Evolutionary conservation across 1,284 basidiomycete genomes (phyloP), one percentile per base, ranked within the genome.

Genomic region (Xanthoconium separans): DNA sequence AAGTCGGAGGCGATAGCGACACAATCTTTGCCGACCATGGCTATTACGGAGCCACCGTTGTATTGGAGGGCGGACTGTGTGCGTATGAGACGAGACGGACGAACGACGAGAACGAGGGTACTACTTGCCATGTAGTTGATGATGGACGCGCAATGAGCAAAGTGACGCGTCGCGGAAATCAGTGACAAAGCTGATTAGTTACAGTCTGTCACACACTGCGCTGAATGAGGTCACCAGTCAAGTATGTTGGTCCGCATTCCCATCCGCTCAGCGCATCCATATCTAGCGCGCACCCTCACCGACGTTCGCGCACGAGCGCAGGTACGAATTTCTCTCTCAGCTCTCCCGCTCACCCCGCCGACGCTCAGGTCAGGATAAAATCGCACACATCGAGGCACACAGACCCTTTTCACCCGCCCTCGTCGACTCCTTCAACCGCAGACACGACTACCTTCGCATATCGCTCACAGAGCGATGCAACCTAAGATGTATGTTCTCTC

Each of bases 21-120:
- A 73, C 97, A 99, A 68, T 95, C 92, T 78, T 98, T 98, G 60
- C 97, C 97, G 58, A 90, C 89, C 95, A 99, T 99, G 76, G 97
- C 97, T 74, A 99, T 84, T 65, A 97, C 93, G 75, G 94, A 97
- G 75, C 97, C 97, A 77, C 93, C 93, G 79, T 95, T 95, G 62
- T 86, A 82, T 76, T 92, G 82, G 89, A 92, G 87, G 64, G 88
- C 85, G 69, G 89, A 92, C 90, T 91, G 44, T 27, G 33, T 6
- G 6, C 0, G 15, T 42, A 22, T 70, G 34, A 66, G 57, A 39
- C 33, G 24, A 24, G 27, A 37, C 3, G 22, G 31, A 51, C 10
- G 44, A 37, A n/a, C n/a, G n/a, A n/a, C 15, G 31, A 39, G 44
- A 30, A 44, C 12, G 51, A 6, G n/a, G 37, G n/a, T 41, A 51